Conservation (phyloP, 495 filamentous ascomycete species). For the Penicillium bialowiezense region DNA sequence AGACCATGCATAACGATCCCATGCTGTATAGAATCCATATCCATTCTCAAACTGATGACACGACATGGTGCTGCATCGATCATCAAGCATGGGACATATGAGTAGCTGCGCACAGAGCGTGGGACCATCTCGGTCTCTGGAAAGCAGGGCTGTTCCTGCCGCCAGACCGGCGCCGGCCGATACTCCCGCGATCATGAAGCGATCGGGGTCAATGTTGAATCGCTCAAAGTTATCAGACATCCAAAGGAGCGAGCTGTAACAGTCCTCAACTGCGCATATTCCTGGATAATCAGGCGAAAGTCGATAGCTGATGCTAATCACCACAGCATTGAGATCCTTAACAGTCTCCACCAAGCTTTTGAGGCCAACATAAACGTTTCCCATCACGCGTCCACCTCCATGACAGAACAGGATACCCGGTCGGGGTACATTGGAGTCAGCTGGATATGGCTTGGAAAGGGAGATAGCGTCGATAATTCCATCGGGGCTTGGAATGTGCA, state of each 20-base stretch:
- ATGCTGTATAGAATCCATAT: conserved; percentile 20
- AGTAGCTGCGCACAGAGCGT: conserved; percentile 39
- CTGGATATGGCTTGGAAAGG: too few relatives aligned
- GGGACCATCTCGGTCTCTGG: conserved; percentile 36
- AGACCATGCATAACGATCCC: conserved; percentile 6
- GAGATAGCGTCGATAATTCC: too few relatives aligned
- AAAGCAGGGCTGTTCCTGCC: conserved; percentile 35
- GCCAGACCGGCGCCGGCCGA: conserved; percentile 57
- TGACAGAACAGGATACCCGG: conserved; percentile 7
- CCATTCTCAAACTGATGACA: conserved; percentile 7
- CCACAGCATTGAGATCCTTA: neutral
- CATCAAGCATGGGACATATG: conserved; percentile 47
- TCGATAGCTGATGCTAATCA: conserved; percentile 22
- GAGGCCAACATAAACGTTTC: conserved; percentile 10
- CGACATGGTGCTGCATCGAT: conserved; percentile 6
- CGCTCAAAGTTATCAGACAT: conserved; percentile 25
- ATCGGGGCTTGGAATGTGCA: too few relatives aligned
- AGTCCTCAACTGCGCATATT: conserved; percentile 25
- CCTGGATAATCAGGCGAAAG: conserved; percentile 28
- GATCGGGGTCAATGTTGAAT: conserved; percentile 46
- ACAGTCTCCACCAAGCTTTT: neutral
- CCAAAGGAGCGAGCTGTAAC: conserved; percentile 39
- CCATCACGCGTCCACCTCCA: conserved; percentile 8
- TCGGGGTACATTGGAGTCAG: neutral
- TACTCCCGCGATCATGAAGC: conserved; percentile 53